Base-by-base conservation (phyloP, 108 stramenopile genomes). In the Pseudonitzschia pungens region DNA sequence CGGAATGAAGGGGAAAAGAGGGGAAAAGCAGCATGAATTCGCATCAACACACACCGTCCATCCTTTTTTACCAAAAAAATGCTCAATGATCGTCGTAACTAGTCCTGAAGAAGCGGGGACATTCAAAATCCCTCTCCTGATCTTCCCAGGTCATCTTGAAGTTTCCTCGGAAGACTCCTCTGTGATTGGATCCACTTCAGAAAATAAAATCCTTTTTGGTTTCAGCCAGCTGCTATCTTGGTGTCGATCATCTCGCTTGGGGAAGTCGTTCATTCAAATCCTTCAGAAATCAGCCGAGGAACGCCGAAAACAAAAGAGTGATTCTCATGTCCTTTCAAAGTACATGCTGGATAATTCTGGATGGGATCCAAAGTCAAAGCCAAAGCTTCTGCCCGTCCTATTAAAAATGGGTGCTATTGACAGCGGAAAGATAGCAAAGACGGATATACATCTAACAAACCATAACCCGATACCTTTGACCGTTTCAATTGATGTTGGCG, bases 391-490 rank as follows among this genome's bases (percentile, higher is more conserved):
- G 16, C 89, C 91, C 28, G 66, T 89, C 31, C 54, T 92, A 48
- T 53, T 92, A 65, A 72, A 83, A 21, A 70, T 83, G 57, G 91
- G 91, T 8, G 86, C 91, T 27, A 73, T 90, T 0, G 77, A 67
- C 33, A 68, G 78, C 36, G 82, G 80, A 54, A 77, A 80, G 45
- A 54, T 81, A 11, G 74, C 79, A 36, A 73, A 73, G 12, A 65
- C 75, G 7, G 84, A 86, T 27, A 41, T 92, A 4, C 74, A 79
- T 63, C 65, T 92, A 40, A 87, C 85, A 28, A 92, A 92, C 63
- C 75, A 81, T 65, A 92, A 92, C 70, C 92, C 87, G 26, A 68
- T 87, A 26, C 85, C 89, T 33, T 65, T 90, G 16, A 67, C 75
- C 16, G 70, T 90, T n/a, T 77, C 75, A 15, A 81, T 86, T 16